phyloP scores from a whole-genome alignment of 441 rosid species.

The Arabidopsis lyrata region DNA sequence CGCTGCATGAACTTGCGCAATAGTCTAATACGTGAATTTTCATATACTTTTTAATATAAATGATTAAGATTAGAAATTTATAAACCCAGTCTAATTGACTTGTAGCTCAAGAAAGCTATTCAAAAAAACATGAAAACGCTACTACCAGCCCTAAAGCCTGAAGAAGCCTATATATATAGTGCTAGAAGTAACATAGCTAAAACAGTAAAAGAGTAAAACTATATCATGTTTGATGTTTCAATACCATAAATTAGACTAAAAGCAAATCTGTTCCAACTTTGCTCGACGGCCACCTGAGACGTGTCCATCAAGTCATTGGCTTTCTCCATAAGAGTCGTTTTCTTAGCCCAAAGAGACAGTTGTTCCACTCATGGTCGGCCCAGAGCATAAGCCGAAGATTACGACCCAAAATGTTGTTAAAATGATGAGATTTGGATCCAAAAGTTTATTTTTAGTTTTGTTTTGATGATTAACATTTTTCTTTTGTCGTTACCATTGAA shows the following conservation, averaged over 20 bases:
- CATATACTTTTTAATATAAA: too few species aligned
- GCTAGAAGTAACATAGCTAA: background rate
- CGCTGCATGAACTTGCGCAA: too few species aligned
- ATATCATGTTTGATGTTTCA: background rate
- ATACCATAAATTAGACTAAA: background rate
- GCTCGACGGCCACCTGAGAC: background rate
- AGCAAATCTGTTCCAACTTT: background rate
- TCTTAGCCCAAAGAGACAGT: background rate
- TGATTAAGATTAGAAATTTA: too few species aligned
- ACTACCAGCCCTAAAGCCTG: background rate
- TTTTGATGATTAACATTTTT: too few species aligned
- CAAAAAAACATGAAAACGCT: background rate
- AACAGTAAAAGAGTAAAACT: background rate
- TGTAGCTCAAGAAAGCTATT: too few species aligned
- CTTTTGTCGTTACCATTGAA: too few species aligned
- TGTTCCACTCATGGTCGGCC: background rate
- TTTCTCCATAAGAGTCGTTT: background rate
- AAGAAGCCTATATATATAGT: too few species aligned
- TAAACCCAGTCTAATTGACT: background rate
- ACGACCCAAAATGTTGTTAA: too few species aligned
- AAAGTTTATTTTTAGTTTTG: too few species aligned
- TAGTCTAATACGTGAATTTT: too few species aligned
- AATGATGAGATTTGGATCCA: too few species aligned
- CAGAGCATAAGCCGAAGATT: too few species aligned
- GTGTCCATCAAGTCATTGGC: constrained; percentile 1